Base-by-base conservation (phyloP, 208 protist genomes). In the Trypanosoma scelopori region DNA sequence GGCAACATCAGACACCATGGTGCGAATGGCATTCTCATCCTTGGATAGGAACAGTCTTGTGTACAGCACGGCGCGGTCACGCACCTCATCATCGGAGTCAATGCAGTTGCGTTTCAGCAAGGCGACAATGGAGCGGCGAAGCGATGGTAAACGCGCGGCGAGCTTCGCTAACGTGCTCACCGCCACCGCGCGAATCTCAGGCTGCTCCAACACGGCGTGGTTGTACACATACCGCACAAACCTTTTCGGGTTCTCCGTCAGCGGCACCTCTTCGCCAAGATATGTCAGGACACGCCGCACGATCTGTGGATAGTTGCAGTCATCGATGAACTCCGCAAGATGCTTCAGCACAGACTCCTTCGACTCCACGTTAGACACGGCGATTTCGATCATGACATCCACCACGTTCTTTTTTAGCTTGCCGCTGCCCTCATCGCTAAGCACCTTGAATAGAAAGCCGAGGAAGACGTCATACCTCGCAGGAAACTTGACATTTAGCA, bases 261-360 rank as follows among this genome's bases (percentile, higher is more conserved):
- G 43, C 12, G 98, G 97, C n/a, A 97, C 98, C 69, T 98, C 94
- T 65, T 97, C 81, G 16, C 97, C 98, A 12, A 99, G 81, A 62
- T 99, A 78, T 74, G 96, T 89, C 28, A 99, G 85, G 41, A 99
- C 97, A 25, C 93, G 78, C 58, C 96, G 93, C 18, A 91, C 96
- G 42, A 99, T 94, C 48, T 83, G 60, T 9, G 95, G 77, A 81
- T 96, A 99, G 74, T 99, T 98, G 78, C 98, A 99, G 87, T 99
- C 98, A 67, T 99, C 99, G 71, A 99, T 99, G 73, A 99, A 99
- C 84, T 99, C 98, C 39, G 97, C 98, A 22, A 99, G 80, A 58
- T 99, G 87, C 37, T 76, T 79, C 37, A 99, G 84, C 13, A 92
- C 90, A 11, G 73, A 59, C 46, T 98, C 94, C 71, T 97, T 97